phyloP scores from a whole-genome alignment of 192 early-diverging fungal species.

The Jimgerdemannia flammicorona region DNA sequence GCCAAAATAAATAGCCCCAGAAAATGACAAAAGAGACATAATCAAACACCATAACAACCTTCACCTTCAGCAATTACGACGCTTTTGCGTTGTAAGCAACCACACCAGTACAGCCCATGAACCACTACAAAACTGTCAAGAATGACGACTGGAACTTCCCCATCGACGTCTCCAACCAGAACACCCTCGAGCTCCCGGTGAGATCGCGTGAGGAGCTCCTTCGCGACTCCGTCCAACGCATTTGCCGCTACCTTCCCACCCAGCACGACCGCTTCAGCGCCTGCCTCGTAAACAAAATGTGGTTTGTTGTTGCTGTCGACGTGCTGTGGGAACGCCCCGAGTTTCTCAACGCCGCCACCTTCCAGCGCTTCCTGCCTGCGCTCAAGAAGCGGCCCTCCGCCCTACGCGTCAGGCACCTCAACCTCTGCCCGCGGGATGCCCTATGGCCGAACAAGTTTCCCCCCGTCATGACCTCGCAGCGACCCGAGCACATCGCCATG shows the following conservation, averaged over 20 bases:
- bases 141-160: constrained; percentile 13
- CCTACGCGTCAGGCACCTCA: constrained; percentile 23
- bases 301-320: constrained; percentile 24
- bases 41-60: too few relatives aligned
- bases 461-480: not conserved
- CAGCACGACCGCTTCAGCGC: constrained; percentile 20
- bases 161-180: constrained; percentile 5
- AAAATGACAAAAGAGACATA: too few relatives aligned
- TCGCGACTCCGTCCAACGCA: constrained; percentile 9
- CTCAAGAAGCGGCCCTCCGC: constrained; percentile 10
- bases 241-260: constrained; percentile 22
- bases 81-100: too few relatives aligned
- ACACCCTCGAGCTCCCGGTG: constrained; percentile 12
- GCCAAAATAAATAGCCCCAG: too few relatives aligned
- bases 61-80: too few relatives aligned
- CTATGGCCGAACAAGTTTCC: not conserved
- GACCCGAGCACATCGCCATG: constrained; percentile 7
- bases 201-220: not conserved
- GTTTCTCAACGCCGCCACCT: constrained; percentile 22
- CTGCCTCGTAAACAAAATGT: constrained; percentile 27
- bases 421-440: constrained; percentile 17
- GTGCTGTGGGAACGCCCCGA: constrained; percentile 33
- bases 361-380: constrained; percentile 16
- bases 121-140: not conserved
- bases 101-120: too few relatives aligned